A percentile compares a stretch with the other conserved stretches of the same genome.
phyloP scores from a whole-genome alignment of 495 filamentous ascomycete species.

The Hyaloscypha hepaticicola region DNA sequence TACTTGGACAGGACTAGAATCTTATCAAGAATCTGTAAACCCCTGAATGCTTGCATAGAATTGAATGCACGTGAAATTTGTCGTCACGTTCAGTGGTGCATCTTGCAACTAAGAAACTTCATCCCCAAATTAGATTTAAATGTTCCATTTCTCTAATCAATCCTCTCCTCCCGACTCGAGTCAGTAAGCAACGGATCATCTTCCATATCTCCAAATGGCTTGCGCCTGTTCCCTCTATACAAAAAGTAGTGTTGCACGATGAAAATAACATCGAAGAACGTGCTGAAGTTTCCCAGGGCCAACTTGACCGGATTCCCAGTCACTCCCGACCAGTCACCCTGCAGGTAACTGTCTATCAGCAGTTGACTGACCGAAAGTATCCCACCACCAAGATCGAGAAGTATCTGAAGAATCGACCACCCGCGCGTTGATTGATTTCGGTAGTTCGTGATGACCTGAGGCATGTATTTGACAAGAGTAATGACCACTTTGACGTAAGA shows the following conservation, averaged over 20 bases:
- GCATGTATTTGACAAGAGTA: conserved; percentile 87
- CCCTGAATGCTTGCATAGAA: too few relatives aligned
- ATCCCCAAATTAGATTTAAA: background rate
- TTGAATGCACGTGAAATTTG: background rate
- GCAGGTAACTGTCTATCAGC: conserved; percentile 77
- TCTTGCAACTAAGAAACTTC: background rate
- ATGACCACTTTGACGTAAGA: conserved; percentile 87
- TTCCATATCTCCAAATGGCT: conserved; percentile 18
- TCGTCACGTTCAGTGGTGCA: background rate
- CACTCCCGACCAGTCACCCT: conserved; percentile 84
- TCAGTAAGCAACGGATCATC: conserved; percentile 26
- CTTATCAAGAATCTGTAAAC: too few relatives aligned
- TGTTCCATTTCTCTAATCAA: conserved; percentile 11
- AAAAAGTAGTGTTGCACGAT: conserved; percentile 84
- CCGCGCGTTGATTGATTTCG: conserved; percentile 77
- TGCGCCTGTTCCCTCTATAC: conserved; percentile 46
- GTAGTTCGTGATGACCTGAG: conserved; percentile 82
- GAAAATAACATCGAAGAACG: conserved; percentile 85
- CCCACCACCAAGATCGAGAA: conserved; percentile 82
- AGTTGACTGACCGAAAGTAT: conserved; percentile 81
- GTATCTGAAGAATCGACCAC: conserved; percentile 82
- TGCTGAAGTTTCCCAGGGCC: conserved; percentile 74
- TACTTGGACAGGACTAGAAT: too few relatives aligned
- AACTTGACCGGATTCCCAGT: conserved; percentile 93
- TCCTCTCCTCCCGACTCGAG: conserved; percentile 16